Evolutionary conservation across 805 yeast genomes (phyloP), one percentile per base, ranked within the genome.

Genomic region (Wickerhamiella alocasiicola): DNA sequence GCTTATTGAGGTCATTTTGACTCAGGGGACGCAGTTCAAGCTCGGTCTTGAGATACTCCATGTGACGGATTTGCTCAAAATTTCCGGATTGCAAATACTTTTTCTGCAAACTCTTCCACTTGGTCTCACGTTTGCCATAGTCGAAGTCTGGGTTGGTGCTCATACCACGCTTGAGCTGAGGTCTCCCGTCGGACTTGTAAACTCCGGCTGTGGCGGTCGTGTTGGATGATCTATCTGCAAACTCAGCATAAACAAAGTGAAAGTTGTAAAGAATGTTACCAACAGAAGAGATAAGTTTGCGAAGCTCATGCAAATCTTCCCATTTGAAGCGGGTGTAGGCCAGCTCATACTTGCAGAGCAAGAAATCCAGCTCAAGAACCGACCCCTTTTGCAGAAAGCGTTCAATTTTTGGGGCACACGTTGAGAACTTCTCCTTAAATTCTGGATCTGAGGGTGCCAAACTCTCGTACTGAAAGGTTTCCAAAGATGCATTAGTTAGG

Each of bases 231-330:
- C 33, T 18, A 18, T 30, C 33, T 23, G 19, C 19, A 12, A 30
- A 30, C 23, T 30, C 33, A 3, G 33, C 17, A 17, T 30, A 30
- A 13, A 30, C 33, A 30, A 30, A 30, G 12, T 30, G 33, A 18
- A 17, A 30, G 15, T 30, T 30, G 6, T 23, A 23, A 4, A 30
- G 23, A 17, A 30, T 30, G n/a, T 30, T 30, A 11, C 33, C 33
- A 3, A 30, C 6, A 30, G 17, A 17, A 4, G 23, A 17, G 33
- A 6, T 17, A 30, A 17, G 33, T 6, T 4, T 30, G 9, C 33
- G 33, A 3, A 30, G 23, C n/a, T 30, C 33, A 17, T 30, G 33
- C 11, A 30, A 17, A 30, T 30, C 33, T 5, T 30, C 33, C 23
- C 33, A 30, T 11, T 30, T 23, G 18, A 30, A 30, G 9, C 33